Conservation (phyloP, 2,329 filamentous ascomycete species). For the Iodosphaeria phyllophila region DNA sequence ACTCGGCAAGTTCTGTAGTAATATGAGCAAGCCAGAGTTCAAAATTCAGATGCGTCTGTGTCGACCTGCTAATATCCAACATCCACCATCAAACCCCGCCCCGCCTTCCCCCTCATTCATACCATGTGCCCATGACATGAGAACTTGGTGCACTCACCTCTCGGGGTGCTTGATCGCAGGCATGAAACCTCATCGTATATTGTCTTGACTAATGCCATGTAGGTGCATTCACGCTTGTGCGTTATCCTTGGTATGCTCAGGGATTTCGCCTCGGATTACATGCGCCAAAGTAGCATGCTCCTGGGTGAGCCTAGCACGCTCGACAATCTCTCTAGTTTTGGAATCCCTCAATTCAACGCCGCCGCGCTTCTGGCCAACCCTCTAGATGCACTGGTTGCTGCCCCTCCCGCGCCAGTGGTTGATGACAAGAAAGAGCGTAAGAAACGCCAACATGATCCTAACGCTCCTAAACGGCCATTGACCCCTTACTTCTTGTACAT, state of each 20-base stretch:
- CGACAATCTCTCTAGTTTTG: conserved; percentile 25
- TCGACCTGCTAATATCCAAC: conserved; percentile 1
- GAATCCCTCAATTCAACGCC: too few species aligned
- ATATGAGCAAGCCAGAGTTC: too few species aligned
- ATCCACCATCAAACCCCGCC: conserved; percentile 1
- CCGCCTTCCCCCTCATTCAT: conserved; percentile 1
- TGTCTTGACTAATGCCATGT: too few species aligned
- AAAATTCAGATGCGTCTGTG: too few species aligned
- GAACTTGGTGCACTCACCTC: too few species aligned
- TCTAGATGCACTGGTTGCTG: too few species aligned
- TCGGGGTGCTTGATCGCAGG: too few species aligned
- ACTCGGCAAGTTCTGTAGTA: too few species aligned
- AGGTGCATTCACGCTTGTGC: conserved; percentile 63
- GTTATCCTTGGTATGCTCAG: conserved; percentile 66
- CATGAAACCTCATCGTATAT: too few species aligned
- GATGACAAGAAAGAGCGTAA: conserved; percentile 77
- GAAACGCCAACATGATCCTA: conserved; percentile 73
- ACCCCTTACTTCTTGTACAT: conserved; percentile 95
- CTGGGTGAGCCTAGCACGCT: conserved; percentile 42
- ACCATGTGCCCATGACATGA: neutral
- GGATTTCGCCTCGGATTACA: conserved; percentile 65
- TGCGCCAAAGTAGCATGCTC: conserved; percentile 73
- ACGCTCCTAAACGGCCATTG: conserved; percentile 82
- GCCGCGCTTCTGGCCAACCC: too few species aligned
- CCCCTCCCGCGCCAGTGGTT: conserved; percentile 21